Base-by-base conservation (phyloP, 177 flowering plant genomes). In the Vitis hybrid region DNA sequence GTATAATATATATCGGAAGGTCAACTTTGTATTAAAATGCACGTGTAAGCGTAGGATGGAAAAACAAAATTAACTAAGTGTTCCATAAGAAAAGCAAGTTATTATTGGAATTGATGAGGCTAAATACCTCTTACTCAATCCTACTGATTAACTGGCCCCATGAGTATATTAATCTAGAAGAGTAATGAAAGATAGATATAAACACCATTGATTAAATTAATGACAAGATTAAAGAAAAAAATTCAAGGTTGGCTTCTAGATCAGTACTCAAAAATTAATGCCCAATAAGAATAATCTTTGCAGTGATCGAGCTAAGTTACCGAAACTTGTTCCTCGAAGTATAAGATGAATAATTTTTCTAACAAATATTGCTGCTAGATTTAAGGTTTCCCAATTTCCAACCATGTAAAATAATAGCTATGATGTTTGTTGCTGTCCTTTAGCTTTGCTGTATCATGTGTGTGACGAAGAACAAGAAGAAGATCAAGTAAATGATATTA, bases 21-120 rank as follows among this genome's bases (percentile, higher is more conserved):
- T 75, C 74, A 70, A 75, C 78, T 35, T 46, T 60, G 11, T 65
- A 74, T 70, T 70, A 55, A 70, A 56, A 51, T 52, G 69, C 77
- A 70, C 66, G 60, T 62, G 70, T 21, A 56, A 58, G 30, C 30
- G 5, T 27, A 27, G 5, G 30, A 27, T 27, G 5, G 30, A 27
- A 27, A 27, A 27, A 3, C 30, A 27, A 27, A 27, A 27, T 27
- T 27, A 27, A 27, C 30, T 0, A 27, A 27, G 30, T 27, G 5
- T 27, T 27, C 5, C 30, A 27, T 27, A 27, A 27, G 30, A 27
- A 27, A 27, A 27, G 30, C 30, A 27, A 27, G 30, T 27, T 27
- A 27, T 27, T 27, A 27, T 27, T 27, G 30, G 30, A 27, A 27
- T 27, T 27, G 30, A 27, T 27, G 30, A 27, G 30, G 30, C 30